Conservation (phyloP, 768 basidiomycete genomes). For the Rhodotorula babjevae region DNA sequence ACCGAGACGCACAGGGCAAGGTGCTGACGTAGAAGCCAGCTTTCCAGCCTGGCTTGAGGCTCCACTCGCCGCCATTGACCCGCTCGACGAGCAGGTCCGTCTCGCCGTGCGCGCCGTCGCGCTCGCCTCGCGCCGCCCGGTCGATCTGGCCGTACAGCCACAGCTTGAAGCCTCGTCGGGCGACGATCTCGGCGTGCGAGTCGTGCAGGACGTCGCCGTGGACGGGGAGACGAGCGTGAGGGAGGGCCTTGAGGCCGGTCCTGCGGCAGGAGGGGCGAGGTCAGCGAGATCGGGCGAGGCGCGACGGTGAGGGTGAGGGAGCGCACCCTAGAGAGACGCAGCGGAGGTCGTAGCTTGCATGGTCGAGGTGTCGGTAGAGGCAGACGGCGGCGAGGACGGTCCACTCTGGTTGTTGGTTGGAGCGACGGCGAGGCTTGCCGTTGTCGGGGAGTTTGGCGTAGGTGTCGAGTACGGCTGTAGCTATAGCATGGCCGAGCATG, state of each 20-base stretch:
- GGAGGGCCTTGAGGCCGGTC: slow-evolving; percentile 82
- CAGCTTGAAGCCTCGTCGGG: slow-evolving; percentile 66
- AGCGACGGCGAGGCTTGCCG: slow-evolving; percentile 44
- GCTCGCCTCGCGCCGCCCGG: background rate
- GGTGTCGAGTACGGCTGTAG: slow-evolving; percentile 33
- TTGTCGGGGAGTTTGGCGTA: slow-evolving; percentile 42
- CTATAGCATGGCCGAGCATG: slow-evolving; percentile 36
- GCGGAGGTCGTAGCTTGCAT: slow-evolving; percentile 29
- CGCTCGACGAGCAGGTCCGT: slow-evolving; percentile 45
- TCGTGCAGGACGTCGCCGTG: slow-evolving; percentile 80
- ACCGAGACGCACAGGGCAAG: slow-evolving; percentile 54
- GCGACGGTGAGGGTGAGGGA: too few relatives aligned
- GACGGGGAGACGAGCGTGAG: slow-evolving; percentile 58
- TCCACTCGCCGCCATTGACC: slow-evolving; percentile 50
- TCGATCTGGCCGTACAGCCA: slow-evolving; percentile 73
- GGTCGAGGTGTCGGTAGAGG: slow-evolving; percentile 29
- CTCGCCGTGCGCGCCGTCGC: slow-evolving; percentile 21
- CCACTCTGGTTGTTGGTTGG: slow-evolving; percentile 46
- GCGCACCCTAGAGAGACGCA: slow-evolving; percentile 57
- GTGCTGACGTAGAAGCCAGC: slow-evolving; percentile 74
- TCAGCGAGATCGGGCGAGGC: too few relatives aligned
- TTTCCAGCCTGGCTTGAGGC: slow-evolving; percentile 52
- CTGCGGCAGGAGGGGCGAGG: slow-evolving; percentile 20
- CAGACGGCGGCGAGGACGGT: slow-evolving; percentile 48
- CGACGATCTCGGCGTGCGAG: slow-evolving; percentile 87